Base-by-base conservation (phyloP, 805 yeast species). In the Saturnispora gosingensis region DNA sequence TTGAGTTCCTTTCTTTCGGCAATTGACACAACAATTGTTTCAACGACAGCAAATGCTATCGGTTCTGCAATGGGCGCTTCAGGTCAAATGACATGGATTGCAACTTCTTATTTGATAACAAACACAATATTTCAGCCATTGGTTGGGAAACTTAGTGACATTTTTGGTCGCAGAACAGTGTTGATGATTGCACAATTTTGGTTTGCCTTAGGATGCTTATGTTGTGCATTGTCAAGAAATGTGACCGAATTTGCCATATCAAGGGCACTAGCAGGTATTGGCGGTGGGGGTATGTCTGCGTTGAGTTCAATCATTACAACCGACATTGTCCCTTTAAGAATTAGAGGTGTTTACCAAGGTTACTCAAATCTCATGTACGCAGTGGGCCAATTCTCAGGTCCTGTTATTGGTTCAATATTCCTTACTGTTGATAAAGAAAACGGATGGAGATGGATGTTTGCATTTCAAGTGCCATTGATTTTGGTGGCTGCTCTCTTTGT, bases 71-170 rank as follows among this genome's bases (percentile, higher is more conserved):
- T 82, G 61, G 65, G 78, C 45, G 78, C 76, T 45, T 69, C 81
- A 40, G 71, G 73, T 16, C 60, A 73, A 54, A 67, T 78, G 5
- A 67, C 81, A 2, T 85, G 91, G 90, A 83, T 85, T 3, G 88
- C 89, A 3, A 80, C 89, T 0, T 77, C 86, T 1, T 81, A 83
- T 50, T 68, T 86, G 32, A 67, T 86, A 28, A 82, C 90, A 1
- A 80, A 79, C 54, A 77, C 87, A 3, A 85, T 86, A 1, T 82
- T 83, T 63, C 90, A 84, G 65, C 90, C 88, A 0, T 62, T 85
- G 25, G 82, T 80, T 51, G 93, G 91, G 4, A 77, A 83, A 53
- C 68, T 84, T 32, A 76, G 85, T 43, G 91, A 86, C 57, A 76
- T 85, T 22, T 69, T 75, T 55, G 85, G 85, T 6, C 66, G 85